phyloP scores from a whole-genome alignment of 257 asterid species.

The Scutellaria minor region DNA sequence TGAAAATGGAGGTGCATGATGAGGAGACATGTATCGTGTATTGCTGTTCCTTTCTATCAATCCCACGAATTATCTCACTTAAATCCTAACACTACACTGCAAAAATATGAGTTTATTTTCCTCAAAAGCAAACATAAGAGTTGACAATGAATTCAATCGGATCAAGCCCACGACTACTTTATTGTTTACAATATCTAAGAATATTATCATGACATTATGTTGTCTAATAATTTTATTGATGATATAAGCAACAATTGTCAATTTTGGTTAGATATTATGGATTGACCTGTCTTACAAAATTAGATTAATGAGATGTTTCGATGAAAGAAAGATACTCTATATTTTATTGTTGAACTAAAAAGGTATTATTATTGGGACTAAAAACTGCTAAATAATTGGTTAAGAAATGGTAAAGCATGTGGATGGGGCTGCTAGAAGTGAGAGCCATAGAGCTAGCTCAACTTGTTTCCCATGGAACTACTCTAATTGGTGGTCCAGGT shows the following conservation, averaged over 20 bases:
- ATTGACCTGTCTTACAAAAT: background rate
- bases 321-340: no score
- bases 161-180: background rate
- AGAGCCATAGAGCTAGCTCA: conserved; percentile 25
- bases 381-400: no score
- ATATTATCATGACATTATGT: no score
- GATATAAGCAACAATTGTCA: no score
- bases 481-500: conserved; percentile 23
- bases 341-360: no score
- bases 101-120: background rate
- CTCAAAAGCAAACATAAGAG: background rate
- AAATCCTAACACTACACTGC: background rate
- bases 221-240: no score
- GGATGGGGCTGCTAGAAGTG: background rate
- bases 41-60: conserved; percentile 28
- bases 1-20: conserved; percentile 32
- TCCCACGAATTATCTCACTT: conserved; percentile 21
- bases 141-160: background rate
- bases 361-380: no score
- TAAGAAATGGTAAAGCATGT: conserved; percentile 9
- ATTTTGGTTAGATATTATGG: background rate
- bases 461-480: conserved; percentile 38
- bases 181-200: background rate
- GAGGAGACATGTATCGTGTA: conserved; percentile 38
- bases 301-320: no score